Conservation (phyloP, 176 grass and related monocot genomes). For the Echinochloa phyllopogon region DNA sequence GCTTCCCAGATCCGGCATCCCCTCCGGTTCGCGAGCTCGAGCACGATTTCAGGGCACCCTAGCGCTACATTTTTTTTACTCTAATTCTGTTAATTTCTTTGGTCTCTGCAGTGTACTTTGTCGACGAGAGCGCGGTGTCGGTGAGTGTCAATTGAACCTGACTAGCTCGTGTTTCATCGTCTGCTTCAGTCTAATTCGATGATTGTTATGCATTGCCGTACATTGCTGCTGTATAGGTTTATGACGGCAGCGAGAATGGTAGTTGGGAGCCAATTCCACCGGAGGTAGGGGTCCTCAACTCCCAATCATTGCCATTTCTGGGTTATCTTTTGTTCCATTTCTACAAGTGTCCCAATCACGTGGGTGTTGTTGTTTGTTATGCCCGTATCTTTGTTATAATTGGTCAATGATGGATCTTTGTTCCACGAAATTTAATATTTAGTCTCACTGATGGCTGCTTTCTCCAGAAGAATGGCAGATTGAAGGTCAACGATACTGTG, state of each 20-base stretch:
- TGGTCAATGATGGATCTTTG: conserved; percentile 10
- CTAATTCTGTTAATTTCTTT: not conserved
- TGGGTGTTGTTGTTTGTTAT: not conserved
- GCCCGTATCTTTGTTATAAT: not conserved
- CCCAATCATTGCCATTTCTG: conserved; percentile 22
- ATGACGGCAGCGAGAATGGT: conserved; percentile 21
- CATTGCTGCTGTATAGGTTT: conserved; percentile 32
- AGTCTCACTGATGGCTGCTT: not conserved
- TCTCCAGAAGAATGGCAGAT: conserved; percentile 44
- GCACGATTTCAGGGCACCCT: not conserved
- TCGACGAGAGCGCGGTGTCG: conserved; percentile 48
- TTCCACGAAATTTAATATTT: not conserved
- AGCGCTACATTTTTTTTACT: not conserved
- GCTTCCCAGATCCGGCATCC: conserved; percentile 26
- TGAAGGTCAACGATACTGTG: conserved; percentile 6
- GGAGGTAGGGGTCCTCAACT: conserved; percentile 58
- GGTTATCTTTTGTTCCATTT: conserved; percentile 29
- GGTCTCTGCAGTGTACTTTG: conserved; percentile 49
- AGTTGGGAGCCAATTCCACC: conserved; percentile 38
- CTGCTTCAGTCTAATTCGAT: conserved; percentile 17
- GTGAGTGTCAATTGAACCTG: conserved; percentile 37
- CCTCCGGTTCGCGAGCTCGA: not conserved
- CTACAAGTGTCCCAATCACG: conserved; percentile 26
- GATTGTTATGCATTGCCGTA: conserved; percentile 2
- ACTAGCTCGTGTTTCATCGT: not conserved